Evolutionary conservation across 2,329 filamentous ascomycete genomes (phyloP), one percentile per base, ranked within the genome.

Genomic region (Claviceps quebecensis): DNA sequence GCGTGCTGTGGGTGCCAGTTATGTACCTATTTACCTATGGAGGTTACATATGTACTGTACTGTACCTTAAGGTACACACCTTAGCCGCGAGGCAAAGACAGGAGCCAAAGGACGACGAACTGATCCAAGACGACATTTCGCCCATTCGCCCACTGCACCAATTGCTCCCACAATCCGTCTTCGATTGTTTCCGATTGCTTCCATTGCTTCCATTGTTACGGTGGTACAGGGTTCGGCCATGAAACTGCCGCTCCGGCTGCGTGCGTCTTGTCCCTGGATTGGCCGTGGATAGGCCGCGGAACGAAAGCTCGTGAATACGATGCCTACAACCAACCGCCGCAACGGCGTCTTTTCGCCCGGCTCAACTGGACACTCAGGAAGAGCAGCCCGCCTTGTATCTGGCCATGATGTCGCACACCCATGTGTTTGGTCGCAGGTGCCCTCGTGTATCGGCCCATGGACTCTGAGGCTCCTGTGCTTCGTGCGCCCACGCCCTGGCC

Each of bases 171-270:
- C 29, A 34, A 34, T 34, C 29, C 9, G 29, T 11, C 29, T 34
- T 34, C 9, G 29, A 34, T 34, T 34, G 29, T 34, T 34, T 34
- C 29, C 29, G 29, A 34, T 34, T 34, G 29, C 29, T 11, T 34
- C 29, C 29, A 34, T 34, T 34, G 29, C 29, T 34, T 50, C 48
- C 43, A 40, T 40, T 29, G 49, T 38, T 11, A 34, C 14, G 50
- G 39, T 48, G 37, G 22, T 39, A 46, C 45, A 48, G 50, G 45
- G 8, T 39, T 48, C 23, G 37, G 46, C 45, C 34, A 43, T 48
- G 50, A 48, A 52, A 45, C 50, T 38, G 3, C 29, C 16, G 29
- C 50, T 26, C 34, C 50, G 50, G 50, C 39, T 48, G 50, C 39
- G 38, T 51, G 50, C 50, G 50, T 51, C 45, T 17, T 26, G 43